Evolutionary conservation across 768 basidiomycete species (phyloP).

Genomic region (Tricholoma furcatifolium): DNA sequence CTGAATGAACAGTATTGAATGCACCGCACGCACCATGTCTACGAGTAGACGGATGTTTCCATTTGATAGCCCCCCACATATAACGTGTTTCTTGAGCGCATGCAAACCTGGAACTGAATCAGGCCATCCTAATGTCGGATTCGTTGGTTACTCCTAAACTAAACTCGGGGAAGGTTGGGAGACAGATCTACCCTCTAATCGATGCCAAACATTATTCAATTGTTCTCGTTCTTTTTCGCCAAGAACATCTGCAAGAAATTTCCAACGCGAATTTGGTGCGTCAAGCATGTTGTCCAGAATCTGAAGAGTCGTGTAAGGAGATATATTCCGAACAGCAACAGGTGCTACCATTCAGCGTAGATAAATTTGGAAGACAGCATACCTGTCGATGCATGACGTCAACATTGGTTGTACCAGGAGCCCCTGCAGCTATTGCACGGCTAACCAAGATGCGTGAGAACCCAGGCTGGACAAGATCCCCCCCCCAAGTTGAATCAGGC

Average conservation of each 20-base stretch:
- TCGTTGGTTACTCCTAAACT: neutral
- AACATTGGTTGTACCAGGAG: constrained; percentile 46
- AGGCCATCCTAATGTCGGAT: constrained; percentile 47
- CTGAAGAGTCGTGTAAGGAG: too few species aligned
- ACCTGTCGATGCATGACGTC: constrained; percentile 60
- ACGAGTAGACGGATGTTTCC: constrained; percentile 60
- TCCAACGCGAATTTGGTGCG: constrained; percentile 41
- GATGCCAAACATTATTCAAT: constrained; percentile 58
- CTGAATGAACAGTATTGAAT: neutral
- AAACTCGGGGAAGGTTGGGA: neutral
- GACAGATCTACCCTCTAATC: constrained; percentile 42
- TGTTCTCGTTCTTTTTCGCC: constrained; percentile 40
- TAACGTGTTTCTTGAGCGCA: constrained; percentile 46
- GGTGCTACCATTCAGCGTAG: too few species aligned
- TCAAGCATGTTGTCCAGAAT: constrained; percentile 56
- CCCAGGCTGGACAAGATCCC: neutral
- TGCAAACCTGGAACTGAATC: constrained; percentile 50
- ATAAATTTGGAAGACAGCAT: neutral
- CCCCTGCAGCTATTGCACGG: constrained; percentile 41
- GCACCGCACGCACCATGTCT: constrained; percentile 63
- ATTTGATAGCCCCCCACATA: constrained; percentile 60
- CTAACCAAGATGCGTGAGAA: constrained; percentile 23
- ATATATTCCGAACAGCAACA: neutral
- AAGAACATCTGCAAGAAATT: constrained; percentile 43
- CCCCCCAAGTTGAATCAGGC: neutral